These are phyloP conservation scores for Otatea glauca DNA, from an alignment of 176 grass and related monocot species.

Conservation along the genomic window DNA sequence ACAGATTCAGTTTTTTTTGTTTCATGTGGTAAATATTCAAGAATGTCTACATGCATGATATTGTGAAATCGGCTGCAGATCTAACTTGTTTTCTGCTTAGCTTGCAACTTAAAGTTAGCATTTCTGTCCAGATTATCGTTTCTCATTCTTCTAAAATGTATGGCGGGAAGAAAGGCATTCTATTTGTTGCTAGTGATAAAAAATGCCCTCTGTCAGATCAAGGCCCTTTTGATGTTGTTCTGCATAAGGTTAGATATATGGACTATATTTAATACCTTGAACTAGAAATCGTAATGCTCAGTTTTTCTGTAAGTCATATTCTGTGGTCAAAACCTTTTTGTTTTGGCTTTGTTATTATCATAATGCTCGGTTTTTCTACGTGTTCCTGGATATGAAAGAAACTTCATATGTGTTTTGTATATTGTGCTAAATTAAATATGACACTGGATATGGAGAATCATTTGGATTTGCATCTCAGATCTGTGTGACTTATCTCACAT, in stretches of 20 bases:
- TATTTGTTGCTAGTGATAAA: constrained; percentile 89
- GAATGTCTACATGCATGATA: background rate
- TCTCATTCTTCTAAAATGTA: constrained; percentile 43
- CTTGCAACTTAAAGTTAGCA: background rate
- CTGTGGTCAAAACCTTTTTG: too few species aligned
- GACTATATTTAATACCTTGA: too few species aligned
- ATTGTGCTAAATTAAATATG: too few species aligned
- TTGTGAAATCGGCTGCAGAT: background rate
- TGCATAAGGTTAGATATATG: constrained; percentile 80
- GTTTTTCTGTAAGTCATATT: too few species aligned
- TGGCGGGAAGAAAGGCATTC: constrained; percentile 91
- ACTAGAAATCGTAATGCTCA: too few species aligned
- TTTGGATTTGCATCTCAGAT: too few species aligned
- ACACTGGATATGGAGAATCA: too few species aligned
- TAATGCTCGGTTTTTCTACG: too few species aligned
- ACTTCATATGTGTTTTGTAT: too few species aligned
- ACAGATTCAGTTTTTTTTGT: background rate
- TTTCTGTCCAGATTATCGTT: background rate
- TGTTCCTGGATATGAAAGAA: too few species aligned
- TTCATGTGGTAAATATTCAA: background rate
- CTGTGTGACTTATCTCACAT: too few species aligned
- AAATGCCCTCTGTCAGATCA: constrained; percentile 72
- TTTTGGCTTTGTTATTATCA: too few species aligned
- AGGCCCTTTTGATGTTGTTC: constrained; percentile 97
- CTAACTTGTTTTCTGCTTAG: background rate